phyloP scores from a whole-genome alignment of 1,139 yeast species.

The Sugiyamaella novakii region DNA sequence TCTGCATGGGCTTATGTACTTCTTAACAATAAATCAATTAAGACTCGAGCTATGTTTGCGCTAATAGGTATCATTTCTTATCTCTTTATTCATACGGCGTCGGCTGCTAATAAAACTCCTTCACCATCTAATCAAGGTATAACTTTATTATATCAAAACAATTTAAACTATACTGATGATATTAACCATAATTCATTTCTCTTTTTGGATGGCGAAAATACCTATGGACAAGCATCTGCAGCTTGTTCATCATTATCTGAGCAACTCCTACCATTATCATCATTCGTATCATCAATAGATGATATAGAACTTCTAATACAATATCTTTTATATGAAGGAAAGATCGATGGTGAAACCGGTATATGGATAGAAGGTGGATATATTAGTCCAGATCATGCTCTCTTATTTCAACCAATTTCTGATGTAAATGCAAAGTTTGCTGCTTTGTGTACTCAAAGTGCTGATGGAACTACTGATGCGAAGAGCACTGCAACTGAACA shows the following conservation, averaged over 20 bases:
- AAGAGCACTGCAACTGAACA: not conserved
- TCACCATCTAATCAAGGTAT: conserved; percentile 8
- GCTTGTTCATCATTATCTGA: conserved; percentile 9
- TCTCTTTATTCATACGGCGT: not conserved
- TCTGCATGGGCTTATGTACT: too few species aligned
- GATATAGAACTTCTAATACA: conserved; percentile 4
- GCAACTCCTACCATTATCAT: conserved; percentile 4
- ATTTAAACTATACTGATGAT: conserved; percentile 14
- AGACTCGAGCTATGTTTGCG: too few species aligned
- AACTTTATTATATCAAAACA: conserved; percentile 13
- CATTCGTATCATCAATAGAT: not conserved
- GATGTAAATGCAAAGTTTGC: conserved; percentile 1
- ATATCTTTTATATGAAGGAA: conserved; percentile 2
- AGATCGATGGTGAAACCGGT: not conserved
- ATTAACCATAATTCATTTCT: conserved; percentile 11
- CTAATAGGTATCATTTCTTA: not conserved
- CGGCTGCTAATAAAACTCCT: not conserved
- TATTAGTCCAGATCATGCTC: conserved; percentile 3
- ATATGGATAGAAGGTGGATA: conserved; percentile 13
- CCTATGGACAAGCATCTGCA: conserved; percentile 15
- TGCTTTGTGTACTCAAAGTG: conserved; percentile 10
- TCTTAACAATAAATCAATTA: too few species aligned
- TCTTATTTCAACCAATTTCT: conserved; percentile 1
- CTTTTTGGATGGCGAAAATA: conserved; percentile 10
- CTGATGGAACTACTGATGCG: not conserved